Evolutionary conservation across 805 yeast genomes (phyloP).

Genomic region (Starmerella asiatica): DNA sequence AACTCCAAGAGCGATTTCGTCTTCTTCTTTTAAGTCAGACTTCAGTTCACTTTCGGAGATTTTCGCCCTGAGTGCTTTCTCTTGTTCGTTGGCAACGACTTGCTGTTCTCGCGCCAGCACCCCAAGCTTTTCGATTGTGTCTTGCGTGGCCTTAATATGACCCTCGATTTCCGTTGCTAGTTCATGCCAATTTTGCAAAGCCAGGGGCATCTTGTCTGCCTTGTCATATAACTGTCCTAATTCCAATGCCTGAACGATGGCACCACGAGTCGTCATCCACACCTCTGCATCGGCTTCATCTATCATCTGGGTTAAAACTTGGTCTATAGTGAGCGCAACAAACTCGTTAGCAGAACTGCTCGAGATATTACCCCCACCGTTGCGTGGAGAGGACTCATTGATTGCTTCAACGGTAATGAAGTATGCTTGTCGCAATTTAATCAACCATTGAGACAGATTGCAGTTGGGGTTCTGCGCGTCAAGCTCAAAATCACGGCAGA

Average conservation of each 20-base stretch:
- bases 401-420: constrained; percentile 44
- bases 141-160: not conserved
- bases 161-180: not conserved
- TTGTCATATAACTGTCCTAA: constrained; percentile 61
- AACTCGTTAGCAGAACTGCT: constrained; percentile 3
- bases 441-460: constrained; percentile 43
- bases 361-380: not conserved
- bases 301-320: constrained; percentile 53
- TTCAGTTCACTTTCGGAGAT: not conserved
- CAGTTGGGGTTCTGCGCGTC: constrained; percentile 38
- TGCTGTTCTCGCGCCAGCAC: not conserved
- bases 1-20: too few species aligned
- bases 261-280: constrained; percentile 7
- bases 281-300: constrained; percentile 38
- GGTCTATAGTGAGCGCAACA: constrained; percentile 42
- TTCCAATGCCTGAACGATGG: constrained; percentile 33
- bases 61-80: not conserved
- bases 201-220: constrained; percentile 36
- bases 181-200: constrained; percentile 35
- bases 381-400: not conserved
- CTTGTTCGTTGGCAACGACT: not conserved
- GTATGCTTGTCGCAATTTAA: constrained; percentile 60
- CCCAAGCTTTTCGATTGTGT: not conserved
- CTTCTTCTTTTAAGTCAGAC: not conserved
- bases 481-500: constrained; percentile 43